Base-by-base conservation (phyloP, 1,139 yeast species). In the Suhomyces guaymorum region DNA sequence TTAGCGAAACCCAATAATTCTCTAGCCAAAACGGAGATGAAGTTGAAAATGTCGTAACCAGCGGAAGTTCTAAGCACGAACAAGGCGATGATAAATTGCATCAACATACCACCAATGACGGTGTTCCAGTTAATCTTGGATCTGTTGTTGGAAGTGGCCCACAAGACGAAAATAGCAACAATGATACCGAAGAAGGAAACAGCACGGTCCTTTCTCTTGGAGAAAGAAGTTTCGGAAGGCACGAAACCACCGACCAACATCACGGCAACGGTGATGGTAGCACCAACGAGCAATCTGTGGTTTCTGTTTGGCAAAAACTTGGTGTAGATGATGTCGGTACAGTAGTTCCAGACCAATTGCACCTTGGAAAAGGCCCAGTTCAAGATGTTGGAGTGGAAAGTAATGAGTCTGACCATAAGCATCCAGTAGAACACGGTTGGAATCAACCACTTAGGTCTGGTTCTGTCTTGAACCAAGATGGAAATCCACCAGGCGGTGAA, bases 401-500 rank as follows among this genome's bases (percentile, higher is more conserved):
- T 70, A 44, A 79, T 67, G 39, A 79, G 59, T 29, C 85, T 65
- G 13, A 72, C 63, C 75, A 76, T 73, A 30, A 78, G 59, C 59
- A 67, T 62, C 24, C 73, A 64, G 75, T 78, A 79, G 29, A 79
- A 51, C 24, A 78, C 55, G 5, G 84, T 78, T 21, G 85, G 86
- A 49, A 80, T 77, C 50, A 80, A 70, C 85, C 86, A 80, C 46
- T 70, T 51, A 47, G 57, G 75, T 46, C 84, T 65, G 33, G 72
- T 75, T 45, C 67, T 66, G 4, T 69, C 54, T 52, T 78, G 85
- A 38, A 70, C 73, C 18, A 80, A 38, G 35, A 80, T 75, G 10
- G 82, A 72, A 24, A 79, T 53, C 84, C 84, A 80, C 85, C 85
- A 80, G 4, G 80, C 70, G 4, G 85, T 78, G 65, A 79, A 78